Evolutionary conservation across 2,329 filamentous ascomycete genomes (phyloP).

Genomic region (Aspergillus sp.): DNA sequence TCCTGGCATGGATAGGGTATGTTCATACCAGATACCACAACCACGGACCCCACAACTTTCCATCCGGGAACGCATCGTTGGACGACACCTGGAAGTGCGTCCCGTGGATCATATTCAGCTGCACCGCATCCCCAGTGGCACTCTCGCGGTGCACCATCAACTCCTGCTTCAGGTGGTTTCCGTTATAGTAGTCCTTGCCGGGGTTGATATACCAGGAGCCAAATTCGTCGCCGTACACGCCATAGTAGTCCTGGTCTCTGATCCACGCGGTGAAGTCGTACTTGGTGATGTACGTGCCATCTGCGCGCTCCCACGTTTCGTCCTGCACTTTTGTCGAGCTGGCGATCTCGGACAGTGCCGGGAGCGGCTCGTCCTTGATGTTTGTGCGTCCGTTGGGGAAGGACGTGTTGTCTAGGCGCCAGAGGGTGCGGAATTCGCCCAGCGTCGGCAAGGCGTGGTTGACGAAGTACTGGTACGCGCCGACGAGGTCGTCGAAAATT

Average conservation of each 20-base stretch:
- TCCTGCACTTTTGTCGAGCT: conserved; percentile 52
- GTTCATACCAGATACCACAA: conserved; percentile 40
- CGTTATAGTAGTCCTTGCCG: conserved; percentile 54
- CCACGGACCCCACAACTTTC: conserved; percentile 48
- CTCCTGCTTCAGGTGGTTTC: conserved; percentile 54
- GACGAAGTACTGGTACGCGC: conserved; percentile 58
- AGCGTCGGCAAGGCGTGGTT: conserved; percentile 50
- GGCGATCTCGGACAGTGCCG: conserved; percentile 44
- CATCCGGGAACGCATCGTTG: conserved; percentile 37
- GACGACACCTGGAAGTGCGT: conserved; percentile 46
- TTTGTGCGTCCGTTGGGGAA: conserved; percentile 50
- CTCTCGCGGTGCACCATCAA: conserved; percentile 54
- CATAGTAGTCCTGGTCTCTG: conserved; percentile 46
- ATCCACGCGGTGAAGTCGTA: conserved; percentile 49
- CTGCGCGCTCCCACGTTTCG: conserved; percentile 51
- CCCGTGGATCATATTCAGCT: conserved; percentile 56
- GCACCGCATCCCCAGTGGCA: conserved; percentile 50
- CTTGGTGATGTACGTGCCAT: conserved; percentile 54
- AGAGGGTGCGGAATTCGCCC: conserved; percentile 52
- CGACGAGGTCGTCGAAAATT: conserved; percentile 48
- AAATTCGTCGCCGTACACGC: conserved; percentile 50
- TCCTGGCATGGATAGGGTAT: background rate
- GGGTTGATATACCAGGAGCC: conserved; percentile 54
- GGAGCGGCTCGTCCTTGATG: conserved; percentile 47
- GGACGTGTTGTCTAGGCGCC: conserved; percentile 49